These are phyloP conservation scores for Kokia cookei DNA, from an alignment of 441 rosid species.

Conservation along the genomic window DNA sequence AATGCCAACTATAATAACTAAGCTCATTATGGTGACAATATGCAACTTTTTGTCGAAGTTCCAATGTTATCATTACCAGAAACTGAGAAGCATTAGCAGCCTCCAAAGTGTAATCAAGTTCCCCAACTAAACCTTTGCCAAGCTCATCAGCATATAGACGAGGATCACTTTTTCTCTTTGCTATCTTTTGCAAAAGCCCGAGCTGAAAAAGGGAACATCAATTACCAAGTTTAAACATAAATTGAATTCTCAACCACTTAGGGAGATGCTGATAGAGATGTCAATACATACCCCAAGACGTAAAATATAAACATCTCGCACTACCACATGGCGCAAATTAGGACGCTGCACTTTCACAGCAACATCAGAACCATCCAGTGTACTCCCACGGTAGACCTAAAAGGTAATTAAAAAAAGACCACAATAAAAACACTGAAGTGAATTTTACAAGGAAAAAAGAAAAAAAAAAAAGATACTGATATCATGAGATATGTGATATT, in stretches of 20 bases:
- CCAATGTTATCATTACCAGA: constrained; percentile 44
- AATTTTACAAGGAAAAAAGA: background rate
- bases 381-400: constrained; percentile 79
- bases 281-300: constrained; percentile 79
- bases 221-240: constrained; percentile 14
- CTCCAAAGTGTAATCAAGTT: constrained; percentile 82
- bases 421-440: background rate
- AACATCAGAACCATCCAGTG: constrained; percentile 72
- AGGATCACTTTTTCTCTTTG: constrained; percentile 81
- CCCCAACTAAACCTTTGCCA: constrained; percentile 93
- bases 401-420: constrained; percentile 2
- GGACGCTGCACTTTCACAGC: constrained; percentile 99
- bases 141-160: constrained; percentile 97
- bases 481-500: constrained; percentile 8
- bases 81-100: constrained; percentile 84
- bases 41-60: background rate
- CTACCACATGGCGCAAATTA: constrained; percentile 73
- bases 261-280: background rate
- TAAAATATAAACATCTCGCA: constrained; percentile 83
- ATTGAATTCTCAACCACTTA: constrained; percentile 7
- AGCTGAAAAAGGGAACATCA: constrained; percentile 41
- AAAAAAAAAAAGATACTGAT: background rate
- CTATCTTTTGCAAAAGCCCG: constrained; percentile 83
- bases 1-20: constrained; percentile 1
- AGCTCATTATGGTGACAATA: background rate